Percentiles rank a stretch among this genome's conserved stretches.
Evolutionary conservation across 2,329 filamentous ascomycete genomes (phyloP).

Genomic region (Cladobotryum protrusum): DNA sequence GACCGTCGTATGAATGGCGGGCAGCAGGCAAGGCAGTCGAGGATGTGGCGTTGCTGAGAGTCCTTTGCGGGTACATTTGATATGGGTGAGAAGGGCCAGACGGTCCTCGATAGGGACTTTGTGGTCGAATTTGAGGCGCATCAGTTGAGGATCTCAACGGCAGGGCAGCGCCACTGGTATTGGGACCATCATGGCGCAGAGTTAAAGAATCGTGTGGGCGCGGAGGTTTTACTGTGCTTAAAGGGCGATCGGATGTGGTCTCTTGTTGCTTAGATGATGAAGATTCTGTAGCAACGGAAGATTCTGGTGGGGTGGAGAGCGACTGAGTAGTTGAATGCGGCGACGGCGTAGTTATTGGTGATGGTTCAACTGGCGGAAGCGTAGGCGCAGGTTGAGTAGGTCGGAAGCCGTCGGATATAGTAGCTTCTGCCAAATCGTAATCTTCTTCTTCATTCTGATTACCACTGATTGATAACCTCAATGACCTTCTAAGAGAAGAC

Average conservation of each 20-base stretch:
- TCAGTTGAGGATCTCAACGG: conserved; percentile 28
- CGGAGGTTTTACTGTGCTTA: conserved; percentile 51
- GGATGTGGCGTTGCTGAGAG: conserved; percentile 64
- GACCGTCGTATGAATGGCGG: conserved; percentile 47
- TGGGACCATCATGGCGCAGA: conserved; percentile 45
- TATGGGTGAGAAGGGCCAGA: conserved; percentile 78
- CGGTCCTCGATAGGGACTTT: conserved; percentile 64
- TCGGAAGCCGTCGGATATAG: conserved; percentile 48
- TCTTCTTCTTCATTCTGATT: conserved; percentile 36
- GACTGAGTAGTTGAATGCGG: conserved; percentile 1
- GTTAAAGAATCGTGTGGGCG: conserved; percentile 44
- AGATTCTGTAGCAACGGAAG: conserved; percentile 1
- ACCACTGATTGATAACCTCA: conserved; percentile 23
- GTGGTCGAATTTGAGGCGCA: conserved; percentile 35
- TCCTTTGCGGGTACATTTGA: conserved; percentile 72
- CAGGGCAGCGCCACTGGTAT: conserved; percentile 5
- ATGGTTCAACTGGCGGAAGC: conserved; percentile 14
- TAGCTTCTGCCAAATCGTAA: conserved; percentile 44
- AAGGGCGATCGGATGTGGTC: conserved; percentile 31
- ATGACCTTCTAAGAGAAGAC: conserved; percentile 37
- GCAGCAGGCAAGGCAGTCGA: conserved; percentile 47
- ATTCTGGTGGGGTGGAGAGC: background rate
- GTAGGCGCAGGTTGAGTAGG: conserved; percentile 23
- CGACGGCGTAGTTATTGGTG: conserved; percentile 12
- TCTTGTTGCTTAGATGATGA: background rate